phyloP scores from a whole-genome alignment of 352 stramenopile genomes.

The Phytophthora fragariaefolia region DNA sequence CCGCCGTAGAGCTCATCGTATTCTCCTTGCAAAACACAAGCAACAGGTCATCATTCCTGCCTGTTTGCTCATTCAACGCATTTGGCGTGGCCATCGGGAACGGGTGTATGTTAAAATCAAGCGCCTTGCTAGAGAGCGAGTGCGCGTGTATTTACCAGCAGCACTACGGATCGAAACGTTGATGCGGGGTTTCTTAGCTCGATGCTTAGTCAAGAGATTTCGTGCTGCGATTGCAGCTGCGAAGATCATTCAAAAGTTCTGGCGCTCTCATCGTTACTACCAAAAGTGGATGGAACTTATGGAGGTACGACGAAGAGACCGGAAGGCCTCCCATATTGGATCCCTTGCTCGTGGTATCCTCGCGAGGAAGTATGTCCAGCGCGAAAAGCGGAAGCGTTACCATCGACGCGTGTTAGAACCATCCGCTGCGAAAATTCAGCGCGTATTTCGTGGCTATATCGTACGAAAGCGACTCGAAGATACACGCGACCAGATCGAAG shows the following conservation, averaged over 20 bases:
- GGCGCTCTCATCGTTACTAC: constrained; percentile 52
- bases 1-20: constrained; percentile 44
- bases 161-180: constrained; percentile 59
- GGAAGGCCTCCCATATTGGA: constrained; percentile 72
- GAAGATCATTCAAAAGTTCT: constrained; percentile 57
- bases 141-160: constrained; percentile 56
- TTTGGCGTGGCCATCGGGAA: constrained; percentile 58
- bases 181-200: constrained; percentile 61
- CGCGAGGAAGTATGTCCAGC: constrained; percentile 57
- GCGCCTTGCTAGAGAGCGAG: constrained; percentile 30
- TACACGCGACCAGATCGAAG: constrained; percentile 62
- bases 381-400: constrained; percentile 53
- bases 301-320: constrained; percentile 46
- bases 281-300: constrained; percentile 63
- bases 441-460: constrained; percentile 73
- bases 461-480: constrained; percentile 62
- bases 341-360: constrained; percentile 68
- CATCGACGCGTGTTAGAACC: constrained; percentile 54
- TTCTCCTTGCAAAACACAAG: constrained; percentile 54
- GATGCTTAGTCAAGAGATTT: constrained; percentile 41
- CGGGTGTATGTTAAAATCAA: constrained; percentile 42
- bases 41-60: constrained; percentile 54
- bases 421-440: constrained; percentile 60
- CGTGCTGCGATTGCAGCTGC: constrained; percentile 40
- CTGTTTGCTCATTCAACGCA: constrained; percentile 50